Evolutionary conservation across 768 basidiomycete genomes (phyloP), one percentile per base, ranked within the genome.

Genomic region (Neoboletus subvelutipes): DNA sequence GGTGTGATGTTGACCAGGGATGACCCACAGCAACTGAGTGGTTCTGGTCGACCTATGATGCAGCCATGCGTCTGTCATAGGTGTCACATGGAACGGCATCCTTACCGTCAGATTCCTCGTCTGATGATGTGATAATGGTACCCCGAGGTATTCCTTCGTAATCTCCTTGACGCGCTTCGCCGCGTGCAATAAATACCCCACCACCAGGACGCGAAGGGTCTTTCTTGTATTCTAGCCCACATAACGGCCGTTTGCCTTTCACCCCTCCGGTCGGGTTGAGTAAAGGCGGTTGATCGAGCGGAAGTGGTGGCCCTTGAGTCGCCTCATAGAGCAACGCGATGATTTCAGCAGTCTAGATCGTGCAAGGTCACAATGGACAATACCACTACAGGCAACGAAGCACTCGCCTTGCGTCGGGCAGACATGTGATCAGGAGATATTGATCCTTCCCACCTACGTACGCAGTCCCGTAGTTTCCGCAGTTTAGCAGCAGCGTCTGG

Each of bases 361-460:
- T 26, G 13, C 37, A 15, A 57, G 13, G n/a, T 51, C 47, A 57
- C 40, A 37, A 52, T n/a, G 18, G n/a, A 54, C 4, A 15, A 41
- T 15, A 31, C 47, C 17, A 40, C 24, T 37, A 26, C 4, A 52
- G 4, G 24, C 36, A 45, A 46, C 26, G 18, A 18, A 45, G 9
- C 45, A 74, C 80, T 63, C 59, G 78, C 92, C 87, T 96, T 96
- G 61, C 94, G 85, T 74, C 94, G 83, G 20, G 90, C 87, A 41
- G 90, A 92, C 92, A 95, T 95, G 74, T 98, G 94, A 62, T 97
- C 94, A 47, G 90, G 88, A 57, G 88, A 90, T 56, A 94, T 81
- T 1, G 90, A 82, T 53, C 79, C 83, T 71, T 96, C 95, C 94
- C 94, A 98, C 57, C 88, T 79, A 56, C 86, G 79, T 15, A 94